A percentile compares a stretch with the other conserved stretches of the same genome.
These are phyloP conservation scores for Elongisporangium undulatum DNA, from an alignment of 352 stramenopile species.

Conservation along the genomic window DNA sequence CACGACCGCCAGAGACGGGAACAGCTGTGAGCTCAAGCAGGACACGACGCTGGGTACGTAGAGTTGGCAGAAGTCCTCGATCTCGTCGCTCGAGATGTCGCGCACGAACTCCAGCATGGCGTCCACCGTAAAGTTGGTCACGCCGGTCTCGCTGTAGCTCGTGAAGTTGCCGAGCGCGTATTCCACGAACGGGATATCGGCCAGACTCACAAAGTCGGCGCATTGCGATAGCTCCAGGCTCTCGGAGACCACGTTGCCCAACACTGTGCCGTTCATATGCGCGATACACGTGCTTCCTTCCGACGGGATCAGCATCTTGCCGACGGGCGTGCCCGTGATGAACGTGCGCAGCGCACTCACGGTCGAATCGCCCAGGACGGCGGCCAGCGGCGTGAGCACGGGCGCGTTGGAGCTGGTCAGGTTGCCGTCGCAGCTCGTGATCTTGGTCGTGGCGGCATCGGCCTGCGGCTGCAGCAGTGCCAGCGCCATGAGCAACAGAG, in stretches of 20 bases:
- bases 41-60: slow-evolving; percentile 42
- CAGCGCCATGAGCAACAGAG: slow-evolving; percentile 4
- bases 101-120: slow-evolving; percentile 23
- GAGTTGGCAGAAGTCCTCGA: slow-evolving; percentile 48
- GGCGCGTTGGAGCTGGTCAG: slow-evolving; percentile 22
- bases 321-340: slow-evolving; percentile 19
- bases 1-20: slow-evolving; percentile 48
- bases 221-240: slow-evolving; percentile 34
- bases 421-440: slow-evolving; percentile 19
- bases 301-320: slow-evolving; percentile 31
- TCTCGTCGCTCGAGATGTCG: slow-evolving; percentile 21
- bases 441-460: slow-evolving; percentile 13
- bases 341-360: slow-evolving; percentile 18
- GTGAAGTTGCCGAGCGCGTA: slow-evolving; percentile 33
- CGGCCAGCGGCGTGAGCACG: slow-evolving; percentile 19
- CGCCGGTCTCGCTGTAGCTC: slow-evolving; percentile 9
- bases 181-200: slow-evolving; percentile 39
- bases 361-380: slow-evolving; percentile 16
- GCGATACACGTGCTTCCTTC: slow-evolving; percentile 48
- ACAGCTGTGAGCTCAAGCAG: slow-evolving; percentile 43
- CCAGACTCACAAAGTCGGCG: slow-evolving; percentile 20
- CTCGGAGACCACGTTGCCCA: slow-evolving; percentile 29
- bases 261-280: slow-evolving; percentile 49
- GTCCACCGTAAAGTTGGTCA: slow-evolving; percentile 5
- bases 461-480: slow-evolving; percentile 9